Conservation (phyloP, 257 asterid genomes). For the Linaria vulgaris region DNA sequence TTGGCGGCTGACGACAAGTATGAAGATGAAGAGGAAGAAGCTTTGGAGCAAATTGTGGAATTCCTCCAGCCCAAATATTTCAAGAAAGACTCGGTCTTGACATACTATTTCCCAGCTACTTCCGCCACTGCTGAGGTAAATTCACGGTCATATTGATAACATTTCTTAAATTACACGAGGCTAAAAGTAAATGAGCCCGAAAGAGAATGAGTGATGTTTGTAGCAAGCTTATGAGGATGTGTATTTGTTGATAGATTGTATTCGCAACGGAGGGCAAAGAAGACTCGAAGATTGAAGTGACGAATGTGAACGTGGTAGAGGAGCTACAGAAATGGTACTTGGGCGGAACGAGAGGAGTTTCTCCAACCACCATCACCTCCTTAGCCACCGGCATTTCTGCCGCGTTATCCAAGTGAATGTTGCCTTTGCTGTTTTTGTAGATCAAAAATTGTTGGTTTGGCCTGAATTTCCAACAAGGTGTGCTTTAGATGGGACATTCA, state of each 20-base stretch:
- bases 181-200: no score
- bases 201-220: not conserved
- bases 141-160: not conserved
- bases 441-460: no score
- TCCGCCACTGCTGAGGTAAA: constrained; percentile 49
- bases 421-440: no score
- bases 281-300: constrained; percentile 58
- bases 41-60: constrained; percentile 50
- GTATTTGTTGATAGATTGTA: constrained; percentile 40
- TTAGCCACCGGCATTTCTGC: constrained; percentile 47
- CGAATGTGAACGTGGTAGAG: constrained; percentile 74
- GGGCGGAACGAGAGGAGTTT: constrained; percentile 65
- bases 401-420: constrained; percentile 38
- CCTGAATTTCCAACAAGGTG: no score
- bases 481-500: no score
- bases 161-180: no score
- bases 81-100: constrained; percentile 51
- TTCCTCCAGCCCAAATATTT: constrained; percentile 77
- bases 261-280: constrained; percentile 58
- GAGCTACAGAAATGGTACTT: constrained; percentile 80
- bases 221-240: no score
- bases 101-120: constrained; percentile 59
- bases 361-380: constrained; percentile 71
- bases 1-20: constrained; percentile 70
- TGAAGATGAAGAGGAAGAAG: constrained; percentile 87